Percentiles rank a stretch among this genome's conserved stretches.
phyloP scores from a whole-genome alignment of 345 rosid genomes.

The Linum trigynum region DNA sequence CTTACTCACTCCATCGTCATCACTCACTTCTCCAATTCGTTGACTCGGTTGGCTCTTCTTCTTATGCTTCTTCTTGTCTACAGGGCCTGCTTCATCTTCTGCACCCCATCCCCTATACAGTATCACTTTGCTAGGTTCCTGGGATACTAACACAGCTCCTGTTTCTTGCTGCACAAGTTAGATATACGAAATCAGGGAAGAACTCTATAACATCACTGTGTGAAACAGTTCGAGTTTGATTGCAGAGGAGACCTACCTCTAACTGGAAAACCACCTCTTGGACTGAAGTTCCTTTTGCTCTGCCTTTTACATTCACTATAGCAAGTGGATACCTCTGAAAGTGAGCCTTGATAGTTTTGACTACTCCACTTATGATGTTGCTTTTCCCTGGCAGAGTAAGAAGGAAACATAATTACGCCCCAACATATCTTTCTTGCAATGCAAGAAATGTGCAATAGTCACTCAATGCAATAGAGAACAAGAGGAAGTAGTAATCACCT shows the following conservation, averaged over 20 bases:
- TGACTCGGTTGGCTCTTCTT: conserved; percentile 1
- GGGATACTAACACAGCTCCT: conserved; percentile 71
- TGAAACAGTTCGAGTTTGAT: not conserved
- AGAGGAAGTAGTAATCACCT: conserved; percentile 34
- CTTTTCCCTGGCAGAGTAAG: conserved; percentile 48
- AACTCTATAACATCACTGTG: not conserved
- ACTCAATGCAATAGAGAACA: not conserved
- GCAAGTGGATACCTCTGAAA: conserved; percentile 75
- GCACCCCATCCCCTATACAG: conserved; percentile 88
- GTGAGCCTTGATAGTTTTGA: conserved; percentile 59
- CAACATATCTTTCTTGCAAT: not conserved
- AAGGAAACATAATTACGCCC: not conserved
- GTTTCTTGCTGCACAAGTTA: conserved; percentile 55
- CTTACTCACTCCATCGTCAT: conserved; percentile 14
- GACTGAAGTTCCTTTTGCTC: conserved; percentile 90
- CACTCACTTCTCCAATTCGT: conserved; percentile 1
- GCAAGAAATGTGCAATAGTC: not conserved
- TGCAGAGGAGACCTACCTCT: conserved; percentile 39
- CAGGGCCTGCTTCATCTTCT: conserved; percentile 29
- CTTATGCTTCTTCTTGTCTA: conserved; percentile 7
- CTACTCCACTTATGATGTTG: conserved; percentile 71
- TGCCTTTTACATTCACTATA: conserved; percentile 77
- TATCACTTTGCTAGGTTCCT: conserved; percentile 85
- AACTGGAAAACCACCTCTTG: conserved; percentile 77
- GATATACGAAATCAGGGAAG: not conserved